A percentile compares a stretch with the other conserved stretches of the same genome.
Evolutionary conservation across 2,329 filamentous ascomycete genomes (phyloP).

Genomic region (Colletotrichum phormii): DNA sequence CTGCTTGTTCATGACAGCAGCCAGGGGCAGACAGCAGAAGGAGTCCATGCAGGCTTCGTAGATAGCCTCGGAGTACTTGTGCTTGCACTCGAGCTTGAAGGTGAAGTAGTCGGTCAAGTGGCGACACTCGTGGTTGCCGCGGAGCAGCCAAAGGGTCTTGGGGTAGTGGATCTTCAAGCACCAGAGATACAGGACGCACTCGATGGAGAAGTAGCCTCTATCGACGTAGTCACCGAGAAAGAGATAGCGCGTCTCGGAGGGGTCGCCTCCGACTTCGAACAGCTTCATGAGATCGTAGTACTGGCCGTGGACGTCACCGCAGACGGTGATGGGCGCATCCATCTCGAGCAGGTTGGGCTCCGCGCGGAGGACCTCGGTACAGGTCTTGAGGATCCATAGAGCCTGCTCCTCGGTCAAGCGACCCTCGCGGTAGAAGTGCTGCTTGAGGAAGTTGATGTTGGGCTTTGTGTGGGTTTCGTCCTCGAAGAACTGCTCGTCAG

Average conservation of each 20-base stretch:
- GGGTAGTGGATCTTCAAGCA: constrained; percentile 99
- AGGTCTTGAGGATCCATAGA: constrained; percentile 91
- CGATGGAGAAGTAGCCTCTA: constrained; percentile 98
- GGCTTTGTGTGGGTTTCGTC: constrained; percentile 88
- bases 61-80: constrained; percentile 96
- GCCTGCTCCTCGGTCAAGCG: constrained; percentile 97
- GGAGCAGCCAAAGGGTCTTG: constrained; percentile 94
- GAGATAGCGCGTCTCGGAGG: constrained; percentile 94
- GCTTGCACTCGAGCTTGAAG: constrained; percentile 99
- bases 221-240: constrained; percentile 99
- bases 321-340: constrained; percentile 99
- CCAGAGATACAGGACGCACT: constrained; percentile 99
- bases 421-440: constrained; percentile 98
- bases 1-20: constrained; percentile 99
- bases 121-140: constrained; percentile 98
- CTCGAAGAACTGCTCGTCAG: constrained; percentile 94
- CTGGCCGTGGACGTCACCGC: constrained; percentile 97
- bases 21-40: constrained; percentile 92
- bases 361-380: constrained; percentile 85
- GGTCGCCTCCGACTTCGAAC: constrained; percentile 97
- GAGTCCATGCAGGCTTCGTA: constrained; percentile 99
- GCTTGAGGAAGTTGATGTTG: constrained; percentile 93
- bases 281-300: constrained; percentile 99
- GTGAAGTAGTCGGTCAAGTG: constrained; percentile 99
- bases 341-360: constrained; percentile 98